Conservation (phyloP, 179 eudicot genomes). For the Drosera spatulata region DNA sequence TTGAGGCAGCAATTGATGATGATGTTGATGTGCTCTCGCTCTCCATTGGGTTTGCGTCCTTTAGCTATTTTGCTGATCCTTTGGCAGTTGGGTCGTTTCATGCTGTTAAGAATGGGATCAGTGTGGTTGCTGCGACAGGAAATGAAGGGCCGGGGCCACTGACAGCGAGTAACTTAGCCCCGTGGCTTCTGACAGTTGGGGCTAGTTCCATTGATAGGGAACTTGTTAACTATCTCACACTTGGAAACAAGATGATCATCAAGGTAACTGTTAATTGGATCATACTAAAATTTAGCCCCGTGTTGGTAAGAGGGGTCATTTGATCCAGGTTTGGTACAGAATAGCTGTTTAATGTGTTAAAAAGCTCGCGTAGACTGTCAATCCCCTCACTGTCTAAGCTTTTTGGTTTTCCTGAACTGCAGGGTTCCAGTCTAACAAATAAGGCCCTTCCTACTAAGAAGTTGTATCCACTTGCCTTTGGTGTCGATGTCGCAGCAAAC, state of each 20-base stretch:
- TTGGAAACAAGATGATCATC: slow-evolving; percentile 3
- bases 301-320: background rate
- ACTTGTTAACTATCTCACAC: background rate
- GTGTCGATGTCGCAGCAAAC: background rate
- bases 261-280: background rate
- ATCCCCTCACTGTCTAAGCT: background rate
- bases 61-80: background rate
- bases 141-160: slow-evolving; percentile 2
- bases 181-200: slow-evolving; percentile 14
- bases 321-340: background rate
- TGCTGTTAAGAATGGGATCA: slow-evolving; percentile 5
- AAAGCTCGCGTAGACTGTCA: background rate
- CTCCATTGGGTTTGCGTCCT: background rate
- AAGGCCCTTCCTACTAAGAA: background rate
- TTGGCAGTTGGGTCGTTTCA: background rate
- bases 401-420: background rate
- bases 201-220: slow-evolving; percentile 7
- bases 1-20: slow-evolving; percentile 8
- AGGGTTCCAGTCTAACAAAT: background rate
- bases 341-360: background rate
- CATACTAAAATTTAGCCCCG: background rate
- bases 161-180: background rate
- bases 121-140: slow-evolving; percentile 3
- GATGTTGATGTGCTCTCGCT: slow-evolving; percentile 6
- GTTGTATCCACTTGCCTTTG: background rate